These are phyloP conservation scores for Gorgonomyces haynaldii DNA, from an alignment of 192 early-diverging fungal species.

Conservation along the genomic window DNA sequence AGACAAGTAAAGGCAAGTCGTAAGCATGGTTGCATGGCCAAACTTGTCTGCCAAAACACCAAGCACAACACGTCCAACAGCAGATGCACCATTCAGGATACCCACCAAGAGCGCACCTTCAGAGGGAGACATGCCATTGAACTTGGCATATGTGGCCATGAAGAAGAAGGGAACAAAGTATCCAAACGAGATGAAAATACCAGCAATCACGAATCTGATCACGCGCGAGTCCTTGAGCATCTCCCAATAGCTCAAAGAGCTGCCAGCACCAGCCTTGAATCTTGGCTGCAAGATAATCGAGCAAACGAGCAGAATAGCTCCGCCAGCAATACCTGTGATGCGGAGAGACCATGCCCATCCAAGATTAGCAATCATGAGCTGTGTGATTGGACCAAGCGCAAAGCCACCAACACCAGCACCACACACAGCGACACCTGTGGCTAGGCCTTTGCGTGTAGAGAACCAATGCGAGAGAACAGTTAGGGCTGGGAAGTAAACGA, in stretches of 20 bases:
- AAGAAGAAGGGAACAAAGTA: constrained; percentile 3
- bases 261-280: too few species aligned
- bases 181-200: not conserved
- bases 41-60: constrained; percentile 49
- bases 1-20: constrained; percentile 26
- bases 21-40: constrained; percentile 54
- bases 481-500: constrained; percentile 56
- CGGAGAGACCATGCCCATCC: constrained; percentile 60
- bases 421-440: constrained; percentile 60
- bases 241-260: too few species aligned
- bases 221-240: too few species aligned
- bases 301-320: not conserved
- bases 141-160: constrained; percentile 29
- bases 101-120: constrained; percentile 55
- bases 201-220: too few species aligned
- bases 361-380: constrained; percentile 43
- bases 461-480: constrained; percentile 64
- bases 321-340: constrained; percentile 37
- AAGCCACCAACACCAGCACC: constrained; percentile 64
- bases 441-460: constrained; percentile 48
- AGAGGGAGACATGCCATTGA: constrained; percentile 45
- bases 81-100: constrained; percentile 57
- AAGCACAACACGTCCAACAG: constrained; percentile 49
- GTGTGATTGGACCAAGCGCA: constrained; percentile 43
- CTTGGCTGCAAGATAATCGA: not conserved